These are phyloP conservation scores for Sporormia fimetaria DNA, from an alignment of 495 filamentous ascomycete genomes.

Conservation along the genomic window DNA sequence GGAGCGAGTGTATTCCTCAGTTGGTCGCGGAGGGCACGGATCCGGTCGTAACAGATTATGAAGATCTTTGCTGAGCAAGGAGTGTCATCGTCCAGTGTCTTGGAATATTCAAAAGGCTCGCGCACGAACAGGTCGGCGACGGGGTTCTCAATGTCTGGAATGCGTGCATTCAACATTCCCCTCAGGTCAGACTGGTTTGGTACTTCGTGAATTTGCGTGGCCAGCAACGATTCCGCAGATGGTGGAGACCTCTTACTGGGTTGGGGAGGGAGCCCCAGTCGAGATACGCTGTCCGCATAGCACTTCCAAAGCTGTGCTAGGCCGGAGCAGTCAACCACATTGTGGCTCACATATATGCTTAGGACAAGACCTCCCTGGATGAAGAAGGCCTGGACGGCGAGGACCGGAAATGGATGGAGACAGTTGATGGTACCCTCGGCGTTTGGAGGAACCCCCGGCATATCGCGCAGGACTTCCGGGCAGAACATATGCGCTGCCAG, in stretches of 20 bases:
- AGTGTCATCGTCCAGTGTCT: slow-evolving; percentile 3
- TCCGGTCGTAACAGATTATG: background rate
- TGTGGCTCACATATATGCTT: slow-evolving; percentile 10
- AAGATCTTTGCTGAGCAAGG: slow-evolving; percentile 6
- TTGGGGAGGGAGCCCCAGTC: background rate
- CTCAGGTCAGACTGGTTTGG: slow-evolving; percentile 4
- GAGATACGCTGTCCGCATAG: slow-evolving; percentile 4
- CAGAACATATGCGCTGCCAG: slow-evolving; percentile 1
- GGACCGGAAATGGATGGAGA: background rate
- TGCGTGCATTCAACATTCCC: slow-evolving; percentile 1
- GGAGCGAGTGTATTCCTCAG: background rate
- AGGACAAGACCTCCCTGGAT: slow-evolving; percentile 14
- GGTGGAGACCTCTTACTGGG: background rate
- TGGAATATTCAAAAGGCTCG: slow-evolving; percentile 2
- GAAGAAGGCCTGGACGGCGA: slow-evolving; percentile 10
- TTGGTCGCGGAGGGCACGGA: slow-evolving; percentile 7
- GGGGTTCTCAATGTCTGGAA: background rate
- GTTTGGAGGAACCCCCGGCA: background rate
- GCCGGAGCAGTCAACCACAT: slow-evolving; percentile 8
- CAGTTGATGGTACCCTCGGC: slow-evolving; percentile 8
- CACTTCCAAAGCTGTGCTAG: slow-evolving; percentile 1
- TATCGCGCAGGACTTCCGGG: slow-evolving; percentile 1
- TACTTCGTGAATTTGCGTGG: background rate
- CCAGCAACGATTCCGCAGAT: background rate
- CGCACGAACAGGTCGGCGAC: background rate